phyloP scores from a whole-genome alignment of 768 basidiomycete species.

The Clitopilus hobsonii region DNA sequence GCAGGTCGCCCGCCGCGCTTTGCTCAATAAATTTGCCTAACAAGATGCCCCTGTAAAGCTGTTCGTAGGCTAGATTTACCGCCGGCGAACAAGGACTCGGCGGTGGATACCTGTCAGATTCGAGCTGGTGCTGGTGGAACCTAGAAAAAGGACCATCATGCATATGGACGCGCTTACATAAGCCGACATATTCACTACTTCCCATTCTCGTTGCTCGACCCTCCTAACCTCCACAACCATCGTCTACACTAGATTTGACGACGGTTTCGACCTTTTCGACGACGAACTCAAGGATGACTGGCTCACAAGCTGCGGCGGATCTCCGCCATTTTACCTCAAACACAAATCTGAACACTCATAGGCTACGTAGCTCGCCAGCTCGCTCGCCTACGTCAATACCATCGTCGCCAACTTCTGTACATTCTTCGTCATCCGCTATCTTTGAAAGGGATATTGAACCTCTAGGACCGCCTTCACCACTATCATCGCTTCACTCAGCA shows the following conservation, averaged over 20 bases:
- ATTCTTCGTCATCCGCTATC: conserved; percentile 85
- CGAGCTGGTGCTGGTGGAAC: background rate
- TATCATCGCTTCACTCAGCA: conserved; percentile 22
- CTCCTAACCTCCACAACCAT: conserved; percentile 1
- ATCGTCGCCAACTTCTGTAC: conserved; percentile 73
- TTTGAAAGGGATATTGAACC: conserved; percentile 91
- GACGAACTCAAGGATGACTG: background rate
- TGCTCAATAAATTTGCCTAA: no score
- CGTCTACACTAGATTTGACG: background rate
- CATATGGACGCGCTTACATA: background rate
- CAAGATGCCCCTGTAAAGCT: background rate
- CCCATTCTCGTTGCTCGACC: background rate
- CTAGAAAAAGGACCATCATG: background rate
- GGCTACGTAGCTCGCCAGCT: conserved; percentile 16
- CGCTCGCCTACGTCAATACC: conserved; percentile 73
- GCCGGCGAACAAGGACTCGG: background rate
- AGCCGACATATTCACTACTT: background rate
- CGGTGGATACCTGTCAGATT: background rate
- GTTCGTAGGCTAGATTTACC: background rate
- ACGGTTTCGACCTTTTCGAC: background rate
- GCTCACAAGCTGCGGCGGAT: background rate
- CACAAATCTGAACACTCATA: background rate
- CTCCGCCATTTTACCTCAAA: background rate
- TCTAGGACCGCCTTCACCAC: conserved; percentile 32
- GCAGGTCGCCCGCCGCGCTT: no score